Evolutionary conservation across 768 basidiomycete genomes (phyloP), one percentile per base, ranked within the genome.

Genomic region (Lyophyllum decastes): DNA sequence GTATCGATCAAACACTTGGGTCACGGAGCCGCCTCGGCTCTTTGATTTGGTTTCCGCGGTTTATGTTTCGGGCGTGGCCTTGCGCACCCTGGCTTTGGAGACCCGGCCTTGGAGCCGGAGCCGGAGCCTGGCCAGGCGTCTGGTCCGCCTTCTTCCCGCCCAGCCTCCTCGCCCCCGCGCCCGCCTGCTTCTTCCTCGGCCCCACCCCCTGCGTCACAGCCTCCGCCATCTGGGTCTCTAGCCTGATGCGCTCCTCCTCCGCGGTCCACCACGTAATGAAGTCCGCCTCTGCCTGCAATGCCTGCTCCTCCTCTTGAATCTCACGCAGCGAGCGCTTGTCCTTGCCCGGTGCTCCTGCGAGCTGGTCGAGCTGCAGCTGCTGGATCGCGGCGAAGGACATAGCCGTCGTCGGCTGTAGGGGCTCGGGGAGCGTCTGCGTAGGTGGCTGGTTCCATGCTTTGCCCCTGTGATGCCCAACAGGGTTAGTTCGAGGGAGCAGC

Each of bases 231-330:
- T 64, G 52, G 22, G 47, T 50, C 52, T 89, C 87, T 33, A 75
- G 61, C 61, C 73, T 79, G n/a, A 91, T 69, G 16, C 90, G 78
- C 64, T 83, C 85, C 70, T 94, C 92, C 70, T 96, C 95, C 7
- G 80, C 86, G 1, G 84, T 77, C 93, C 94, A 97, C 95, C 95
- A 97, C 63, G 76, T 82, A 70, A 95, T 70, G 68, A 97, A 98
- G 58, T 91, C 90, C 3, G 77, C 84, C 71, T 95, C 93, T 49
- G 78, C 80, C 59, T 80, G 84, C 25, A 79, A 78, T 41, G 80
- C 83, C 33, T 74, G 76, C 68, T 95, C 93, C 68, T 97, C 94
- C 57, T 87, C 85, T 70, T 96, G 94, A 43, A 97, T 98, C 60
- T 96, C 87, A 16, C 78, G 75, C 56, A 96, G 73, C 25, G 89